These are phyloP conservation scores for Fraxinus dipetala DNA, from an alignment of 305 asterid genomes.

Conservation along the genomic window DNA sequence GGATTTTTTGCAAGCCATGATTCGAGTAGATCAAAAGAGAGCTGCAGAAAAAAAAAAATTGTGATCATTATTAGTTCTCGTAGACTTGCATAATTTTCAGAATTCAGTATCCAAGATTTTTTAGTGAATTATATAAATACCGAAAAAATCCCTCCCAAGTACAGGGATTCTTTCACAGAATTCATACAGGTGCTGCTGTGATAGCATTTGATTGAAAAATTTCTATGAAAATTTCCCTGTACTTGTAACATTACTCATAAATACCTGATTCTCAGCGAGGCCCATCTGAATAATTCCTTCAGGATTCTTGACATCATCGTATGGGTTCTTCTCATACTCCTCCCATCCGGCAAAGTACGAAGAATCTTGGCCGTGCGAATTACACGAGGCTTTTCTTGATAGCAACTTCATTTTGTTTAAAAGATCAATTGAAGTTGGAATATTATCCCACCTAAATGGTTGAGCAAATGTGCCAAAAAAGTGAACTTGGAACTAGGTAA, in stretches of 20 bases:
- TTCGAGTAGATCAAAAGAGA: slow-evolving; percentile 61
- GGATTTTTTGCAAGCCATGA: slow-evolving; percentile 63
- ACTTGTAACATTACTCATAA: background rate
- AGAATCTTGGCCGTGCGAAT: slow-evolving; percentile 74
- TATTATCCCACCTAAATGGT: background rate
- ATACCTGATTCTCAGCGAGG: slow-evolving; percentile 69
- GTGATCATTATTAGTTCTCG: background rate
- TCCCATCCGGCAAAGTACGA: slow-evolving; percentile 75
- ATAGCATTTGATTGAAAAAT: background rate
- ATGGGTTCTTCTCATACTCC: slow-evolving; percentile 72
- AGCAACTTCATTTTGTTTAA: slow-evolving; percentile 36
- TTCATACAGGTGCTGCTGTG: background rate
- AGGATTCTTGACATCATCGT: slow-evolving; percentile 47
- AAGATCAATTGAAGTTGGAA: background rate
- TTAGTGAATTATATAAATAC: background rate
- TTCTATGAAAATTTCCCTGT: background rate
- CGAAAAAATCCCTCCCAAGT: background rate
- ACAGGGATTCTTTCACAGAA: background rate
- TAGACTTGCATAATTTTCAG: background rate
- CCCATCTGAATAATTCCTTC: slow-evolving; percentile 76
- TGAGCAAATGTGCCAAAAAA: background rate
- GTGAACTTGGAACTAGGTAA: background rate
- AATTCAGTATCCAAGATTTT: background rate
- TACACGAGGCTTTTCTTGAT: slow-evolving; percentile 52
- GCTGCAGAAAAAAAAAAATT: slow-evolving; percentile 25